These are phyloP conservation scores for Stropharia rugosoannulata DNA, from an alignment of 768 basidiomycete genomes.

Conservation along the genomic window DNA sequence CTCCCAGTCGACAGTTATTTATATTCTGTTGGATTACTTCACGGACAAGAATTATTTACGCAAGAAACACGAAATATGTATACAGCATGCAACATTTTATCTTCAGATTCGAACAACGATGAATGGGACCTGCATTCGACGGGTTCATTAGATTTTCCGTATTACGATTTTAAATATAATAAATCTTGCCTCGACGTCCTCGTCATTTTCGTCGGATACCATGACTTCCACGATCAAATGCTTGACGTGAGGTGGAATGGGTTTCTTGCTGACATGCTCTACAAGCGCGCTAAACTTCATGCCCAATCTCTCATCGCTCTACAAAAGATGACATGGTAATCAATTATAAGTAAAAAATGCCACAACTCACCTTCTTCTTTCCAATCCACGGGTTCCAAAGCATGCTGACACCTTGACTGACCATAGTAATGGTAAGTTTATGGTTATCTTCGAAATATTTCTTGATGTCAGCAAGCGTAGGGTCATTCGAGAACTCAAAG, in stretches of 20 bases:
- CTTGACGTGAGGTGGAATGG: constrained; percentile 78
- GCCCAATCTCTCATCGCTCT: constrained; percentile 85
- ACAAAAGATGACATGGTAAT: not conserved
- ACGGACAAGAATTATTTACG: constrained; percentile 1
- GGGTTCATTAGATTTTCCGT: not conserved
- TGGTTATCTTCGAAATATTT: constrained; percentile 83
- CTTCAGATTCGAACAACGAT: constrained; percentile 64
- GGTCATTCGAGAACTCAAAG: constrained; percentile 88
- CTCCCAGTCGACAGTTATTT: too few relatives aligned
- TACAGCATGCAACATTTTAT: not conserved
- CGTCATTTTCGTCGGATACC: constrained; percentile 88
- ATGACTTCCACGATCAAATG: constrained; percentile 93
- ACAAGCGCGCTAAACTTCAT: constrained; percentile 93
- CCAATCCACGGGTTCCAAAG: constrained; percentile 93
- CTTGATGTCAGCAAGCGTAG: constrained; percentile 83
- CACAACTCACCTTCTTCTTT: constrained; percentile 79
- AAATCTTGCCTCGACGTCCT: constrained; percentile 85
- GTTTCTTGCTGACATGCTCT: constrained; percentile 93
- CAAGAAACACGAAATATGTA: not conserved
- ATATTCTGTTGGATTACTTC: too few relatives aligned
- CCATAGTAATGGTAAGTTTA: constrained; percentile 89
- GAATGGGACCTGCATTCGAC: constrained; percentile 66
- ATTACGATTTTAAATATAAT: not conserved
- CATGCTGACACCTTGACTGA: constrained; percentile 97
- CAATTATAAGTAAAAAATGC: not conserved